Base-by-base conservation (phyloP, 106 monocot species). In the Narthecium ossifragum region DNA sequence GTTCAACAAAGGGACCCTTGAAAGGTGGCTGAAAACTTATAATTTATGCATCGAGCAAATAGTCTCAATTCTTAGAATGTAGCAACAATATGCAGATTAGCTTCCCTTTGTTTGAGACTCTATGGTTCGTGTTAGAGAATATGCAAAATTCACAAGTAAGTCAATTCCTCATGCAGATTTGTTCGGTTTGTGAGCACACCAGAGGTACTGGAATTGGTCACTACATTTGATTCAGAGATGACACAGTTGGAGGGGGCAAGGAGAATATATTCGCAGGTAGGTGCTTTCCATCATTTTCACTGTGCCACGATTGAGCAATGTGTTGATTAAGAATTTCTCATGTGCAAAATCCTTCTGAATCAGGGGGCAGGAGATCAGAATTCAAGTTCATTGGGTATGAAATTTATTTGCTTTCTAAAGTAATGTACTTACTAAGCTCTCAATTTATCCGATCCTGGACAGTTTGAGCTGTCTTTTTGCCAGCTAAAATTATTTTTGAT, bases 161-260 rank as follows among this genome's bases (percentile, higher is more conserved):
- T 31, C 8, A 40, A 25, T 53, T 21, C 43, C 29, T 26, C 23
- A 11, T 73, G 38, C 73, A 98, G 96, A 66, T 98, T 98, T 87
- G 96, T 98, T 56, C 78, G 96, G 45, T 91, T 90, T 61, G 90
- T 98, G 23, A 98, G 90, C 61, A 98, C 96, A 23, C 96, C 96
- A 17, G 96, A 98, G 59, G 84, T 98, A 15, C 59, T 98, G 76
- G 96, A 90, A 49, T 53, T 84, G 67, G 87, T 85, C 25, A 84
- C 81, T 71, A 91, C 90, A 53, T 79, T 81, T 61, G 96, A 98
- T 81, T 78, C 74, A 8, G 96, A 98, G 74, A 77, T 87, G 84
- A 81, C 74, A 22, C 90, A 98, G 51, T 62, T 98, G 65, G 96
- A 98, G 78, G 86, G 75, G 46, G 96, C 90, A 3, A 86, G 79